Conservation (phyloP, 2,329 filamentous ascomycete genomes). For the Tetracladium maxilliforme region DNA sequence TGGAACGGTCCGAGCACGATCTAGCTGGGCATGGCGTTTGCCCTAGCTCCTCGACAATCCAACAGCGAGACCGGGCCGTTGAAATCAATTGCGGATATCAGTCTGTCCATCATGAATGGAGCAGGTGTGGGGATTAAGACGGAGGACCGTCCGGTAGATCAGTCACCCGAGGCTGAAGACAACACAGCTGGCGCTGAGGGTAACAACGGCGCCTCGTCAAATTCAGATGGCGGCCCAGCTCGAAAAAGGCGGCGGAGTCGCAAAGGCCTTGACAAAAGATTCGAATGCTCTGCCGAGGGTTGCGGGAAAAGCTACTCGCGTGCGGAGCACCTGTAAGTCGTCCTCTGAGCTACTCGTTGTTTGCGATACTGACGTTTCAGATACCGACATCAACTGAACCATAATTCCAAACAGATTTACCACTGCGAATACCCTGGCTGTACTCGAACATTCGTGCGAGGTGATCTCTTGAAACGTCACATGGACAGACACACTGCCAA, state of each 20-base stretch:
- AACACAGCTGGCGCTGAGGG: too few species aligned
- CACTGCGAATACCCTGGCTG: constrained; percentile 87
- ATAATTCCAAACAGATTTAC: constrained; percentile 91
- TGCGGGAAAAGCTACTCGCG: constrained; percentile 95
- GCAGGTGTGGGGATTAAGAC: too few species aligned
- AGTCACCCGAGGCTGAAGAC: constrained; percentile 12
- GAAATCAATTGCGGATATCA: too few species aligned
- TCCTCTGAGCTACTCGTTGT: constrained; percentile 6
- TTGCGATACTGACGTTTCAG: too few species aligned
- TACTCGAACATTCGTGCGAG: constrained; percentile 77
- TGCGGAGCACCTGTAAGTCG: constrained; percentile 76
- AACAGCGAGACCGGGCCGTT: too few species aligned
- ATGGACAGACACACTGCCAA: constrained; percentile 69
- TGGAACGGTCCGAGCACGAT: too few species aligned
- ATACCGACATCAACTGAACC: constrained; percentile 88
- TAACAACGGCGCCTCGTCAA: too few species aligned
- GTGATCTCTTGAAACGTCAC: constrained; percentile 80
- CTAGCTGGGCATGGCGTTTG: too few species aligned
- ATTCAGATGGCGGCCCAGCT: constrained; percentile 26
- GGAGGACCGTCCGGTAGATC: constrained; percentile 10
- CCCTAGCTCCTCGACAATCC: too few species aligned
- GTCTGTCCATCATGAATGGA: too few species aligned
- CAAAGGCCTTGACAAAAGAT: constrained; percentile 68
- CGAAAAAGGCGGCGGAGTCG: constrained; percentile 54
- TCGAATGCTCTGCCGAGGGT: constrained; percentile 69